Conservation (phyloP, 305 asterid species). For the Fraxinus latifolia region DNA sequence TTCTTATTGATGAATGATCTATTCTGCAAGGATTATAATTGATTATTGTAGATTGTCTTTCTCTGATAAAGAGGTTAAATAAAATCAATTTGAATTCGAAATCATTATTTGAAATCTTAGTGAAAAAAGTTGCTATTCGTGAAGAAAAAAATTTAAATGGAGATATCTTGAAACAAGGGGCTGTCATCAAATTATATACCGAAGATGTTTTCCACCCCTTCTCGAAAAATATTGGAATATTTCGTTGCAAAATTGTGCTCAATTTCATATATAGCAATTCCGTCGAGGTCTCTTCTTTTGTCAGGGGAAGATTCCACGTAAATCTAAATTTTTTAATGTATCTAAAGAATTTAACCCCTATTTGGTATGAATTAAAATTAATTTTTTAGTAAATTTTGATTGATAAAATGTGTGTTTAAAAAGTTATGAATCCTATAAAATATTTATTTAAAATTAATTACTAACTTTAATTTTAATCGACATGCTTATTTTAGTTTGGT, state of each 20-base stretch:
- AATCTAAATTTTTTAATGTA: too few species aligned
- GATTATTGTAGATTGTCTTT: background rate
- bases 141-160: background rate
- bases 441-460: too few species aligned
- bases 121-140: background rate
- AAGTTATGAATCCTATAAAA: too few species aligned
- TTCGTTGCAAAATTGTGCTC: background rate
- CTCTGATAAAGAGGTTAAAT: background rate
- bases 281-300: background rate
- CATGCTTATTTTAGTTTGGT: background rate
- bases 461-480: background rate
- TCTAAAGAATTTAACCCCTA: background rate
- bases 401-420: background rate
- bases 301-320: background rate
- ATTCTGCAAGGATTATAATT: background rate
- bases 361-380: too few species aligned
- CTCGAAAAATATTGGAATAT: background rate
- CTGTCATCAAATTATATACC: background rate
- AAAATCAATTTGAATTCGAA: background rate
- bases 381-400: too few species aligned
- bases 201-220: background rate
- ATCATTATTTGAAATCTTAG: background rate
- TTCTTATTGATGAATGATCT: background rate
- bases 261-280: background rate
- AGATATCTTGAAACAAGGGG: background rate